Base-by-base conservation (phyloP, 1,139 yeast genomes). In the Keqinozyma sinolaborantium region DNA sequence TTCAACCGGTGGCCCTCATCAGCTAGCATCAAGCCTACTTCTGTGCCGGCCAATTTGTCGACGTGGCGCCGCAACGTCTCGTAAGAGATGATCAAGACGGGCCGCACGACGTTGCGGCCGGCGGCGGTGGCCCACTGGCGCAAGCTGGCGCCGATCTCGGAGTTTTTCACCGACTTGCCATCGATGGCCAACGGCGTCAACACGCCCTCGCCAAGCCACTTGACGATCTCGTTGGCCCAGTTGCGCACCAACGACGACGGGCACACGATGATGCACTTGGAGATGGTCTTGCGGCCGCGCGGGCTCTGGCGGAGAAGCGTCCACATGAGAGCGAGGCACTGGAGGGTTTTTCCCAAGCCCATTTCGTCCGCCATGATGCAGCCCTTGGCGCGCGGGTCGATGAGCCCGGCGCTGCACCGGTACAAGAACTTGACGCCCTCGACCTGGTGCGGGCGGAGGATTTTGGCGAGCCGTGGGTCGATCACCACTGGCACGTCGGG, bases 291-390 rank as follows among this genome's bases (percentile, higher is more conserved):
- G 39, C 70, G 77, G 2, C 97, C 97, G 34, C 92, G 75, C 0
- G 98, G 97, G 12, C 95, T 83, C 54, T 92, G 99, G 42, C 76
- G 78, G 28, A 92, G 66, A 32, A 92, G 58, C 0, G 98, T 92
- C 98, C 98, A 92, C 86, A 92, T 74, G 26, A 92, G 67, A 0
- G 97, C 73, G 28, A 92, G 73, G 55, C 98, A 94, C 56, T 92
- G 99, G 26, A 92, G 67, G 0, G 99, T 92, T 53, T 92, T 92
- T 16, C 98, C 98, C 28, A 92, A 69, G 2, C 98, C 98, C 98
- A 92, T 92, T 60, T 88, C 99, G 63, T 92, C 99, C 0, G 99
- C 99, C 98, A 92, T 92, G 33, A 92, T 94, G 53, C 98, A 92
- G 1, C 99, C 99, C 51, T 83, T 79, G 0, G 97, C 97, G 26